Percentiles rank a stretch among this genome's conserved stretches.
phyloP scores from a whole-genome alignment of 495 filamentous ascomycete genomes.

The Aspergillus kassunensis region DNA sequence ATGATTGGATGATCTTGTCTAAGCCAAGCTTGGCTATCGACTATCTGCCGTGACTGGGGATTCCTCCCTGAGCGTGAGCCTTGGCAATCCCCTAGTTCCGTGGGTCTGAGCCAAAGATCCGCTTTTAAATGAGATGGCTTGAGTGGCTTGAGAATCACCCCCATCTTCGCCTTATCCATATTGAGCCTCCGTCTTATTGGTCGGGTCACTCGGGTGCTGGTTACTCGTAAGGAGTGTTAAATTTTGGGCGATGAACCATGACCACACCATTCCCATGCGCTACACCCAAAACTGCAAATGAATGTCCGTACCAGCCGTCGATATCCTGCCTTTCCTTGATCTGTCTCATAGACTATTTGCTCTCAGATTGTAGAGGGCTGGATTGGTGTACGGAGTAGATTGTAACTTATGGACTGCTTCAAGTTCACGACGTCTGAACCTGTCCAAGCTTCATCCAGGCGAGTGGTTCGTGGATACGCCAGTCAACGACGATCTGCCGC shows the following conservation, averaged over 20 bases:
- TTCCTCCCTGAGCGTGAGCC: not conserved
- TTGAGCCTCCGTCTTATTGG: not conserved
- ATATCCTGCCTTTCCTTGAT: conserved; percentile 5
- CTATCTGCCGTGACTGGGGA: conserved; percentile 39
- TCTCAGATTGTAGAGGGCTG: no score
- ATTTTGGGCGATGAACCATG: conserved; percentile 1
- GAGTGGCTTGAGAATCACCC: not conserved
- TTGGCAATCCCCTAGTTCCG: not conserved
- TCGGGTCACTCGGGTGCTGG: not conserved
- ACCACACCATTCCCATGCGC: not conserved
- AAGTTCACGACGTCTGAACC: not conserved
- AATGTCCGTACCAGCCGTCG: not conserved
- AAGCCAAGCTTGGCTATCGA: conserved; percentile 47
- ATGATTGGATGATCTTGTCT: conserved; percentile 33
- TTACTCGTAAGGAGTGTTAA: not conserved
- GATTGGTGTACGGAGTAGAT: no score
- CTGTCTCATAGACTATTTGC: no score
- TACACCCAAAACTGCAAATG: conserved; percentile 17
- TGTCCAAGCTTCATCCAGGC: not conserved
- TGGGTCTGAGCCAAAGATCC: not conserved
- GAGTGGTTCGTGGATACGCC: conserved; percentile 12
- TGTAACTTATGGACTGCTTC: no score
- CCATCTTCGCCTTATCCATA: conserved; percentile 2
- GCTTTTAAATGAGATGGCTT: not conserved
- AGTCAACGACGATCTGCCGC: conserved; percentile 44